Conservation (phyloP, 805 yeast species). For the Wickerhamomyces queroliae region DNA sequence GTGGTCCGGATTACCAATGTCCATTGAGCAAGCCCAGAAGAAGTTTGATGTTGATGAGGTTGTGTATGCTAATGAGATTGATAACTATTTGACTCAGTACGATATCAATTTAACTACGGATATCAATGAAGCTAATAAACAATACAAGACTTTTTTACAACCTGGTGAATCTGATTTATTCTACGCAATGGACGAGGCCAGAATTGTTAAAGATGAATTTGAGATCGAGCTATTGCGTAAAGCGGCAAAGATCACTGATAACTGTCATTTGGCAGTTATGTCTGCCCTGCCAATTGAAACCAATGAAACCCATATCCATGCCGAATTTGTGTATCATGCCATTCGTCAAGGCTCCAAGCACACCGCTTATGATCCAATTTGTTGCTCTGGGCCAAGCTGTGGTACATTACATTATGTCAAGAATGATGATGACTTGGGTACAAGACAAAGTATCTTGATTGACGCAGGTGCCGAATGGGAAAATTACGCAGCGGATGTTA, state of each 20-base stretch:
- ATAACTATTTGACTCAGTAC: constrained; percentile 21
- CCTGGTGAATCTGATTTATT: constrained; percentile 45
- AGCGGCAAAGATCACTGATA: constrained; percentile 83
- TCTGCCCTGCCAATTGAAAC: constrained; percentile 82
- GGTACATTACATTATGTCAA: constrained; percentile 87
- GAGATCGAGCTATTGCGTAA: constrained; percentile 73
- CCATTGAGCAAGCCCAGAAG: constrained; percentile 54
- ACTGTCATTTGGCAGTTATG: constrained; percentile 89
- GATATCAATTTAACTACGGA: constrained; percentile 46
- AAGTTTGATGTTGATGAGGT: constrained; percentile 83
- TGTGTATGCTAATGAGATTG: constrained; percentile 49
- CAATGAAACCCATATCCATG: constrained; percentile 90
- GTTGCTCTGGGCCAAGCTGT: constrained; percentile 90
- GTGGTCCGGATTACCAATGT: constrained; percentile 92
- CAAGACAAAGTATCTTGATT: constrained; percentile 64
- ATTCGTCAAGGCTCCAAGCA: constrained; percentile 88
- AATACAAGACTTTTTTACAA: constrained; percentile 31
- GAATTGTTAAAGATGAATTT: constrained; percentile 77
- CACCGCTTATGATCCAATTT: constrained; percentile 90
- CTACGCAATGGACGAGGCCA: constrained; percentile 80
- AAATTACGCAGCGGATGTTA: constrained; percentile 88
- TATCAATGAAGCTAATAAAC: constrained; percentile 34
- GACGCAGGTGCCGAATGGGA: constrained; percentile 99
- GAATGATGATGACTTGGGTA: constrained; percentile 60
- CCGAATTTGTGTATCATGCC: constrained; percentile 91